These are phyloP conservation scores for Pythium insidiosum DNA, from an alignment of 352 stramenopile species.

Conservation along the genomic window DNA sequence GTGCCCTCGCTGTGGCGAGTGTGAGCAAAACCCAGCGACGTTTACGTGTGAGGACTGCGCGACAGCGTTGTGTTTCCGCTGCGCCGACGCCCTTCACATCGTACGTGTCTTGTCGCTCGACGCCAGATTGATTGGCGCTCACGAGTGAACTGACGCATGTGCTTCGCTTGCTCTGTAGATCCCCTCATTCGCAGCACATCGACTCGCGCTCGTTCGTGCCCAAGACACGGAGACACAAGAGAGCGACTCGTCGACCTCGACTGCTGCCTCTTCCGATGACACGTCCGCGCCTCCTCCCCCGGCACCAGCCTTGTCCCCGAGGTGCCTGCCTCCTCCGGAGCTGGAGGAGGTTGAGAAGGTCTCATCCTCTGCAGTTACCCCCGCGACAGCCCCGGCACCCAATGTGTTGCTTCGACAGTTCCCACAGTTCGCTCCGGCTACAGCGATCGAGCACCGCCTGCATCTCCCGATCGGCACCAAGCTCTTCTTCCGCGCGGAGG, in stretches of 20 bases:
- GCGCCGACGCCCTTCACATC: slow-evolving; percentile 70
- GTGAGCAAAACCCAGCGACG: slow-evolving; percentile 10
- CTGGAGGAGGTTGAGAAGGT: no score
- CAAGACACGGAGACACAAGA: no score
- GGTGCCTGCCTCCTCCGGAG: no score
- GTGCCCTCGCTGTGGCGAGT: slow-evolving; percentile 42
- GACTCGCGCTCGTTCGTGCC: slow-evolving; percentile 12
- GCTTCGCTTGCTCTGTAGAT: no score
- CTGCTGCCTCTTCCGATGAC: neutral
- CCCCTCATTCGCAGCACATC: slow-evolving; percentile 26
- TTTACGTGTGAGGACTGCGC: slow-evolving; percentile 42
- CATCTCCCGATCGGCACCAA: slow-evolving; percentile 25
- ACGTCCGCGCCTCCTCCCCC: slow-evolving; percentile 3
- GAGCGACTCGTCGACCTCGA: neutral
- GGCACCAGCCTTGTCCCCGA: no score
- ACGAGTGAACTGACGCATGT: no score
- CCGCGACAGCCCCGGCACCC: no score
- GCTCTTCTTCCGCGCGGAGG: slow-evolving; percentile 44
- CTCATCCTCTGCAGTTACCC: no score
- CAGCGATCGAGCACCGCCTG: slow-evolving; percentile 20
- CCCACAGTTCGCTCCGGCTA: no score
- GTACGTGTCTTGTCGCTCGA: slow-evolving; percentile 35
- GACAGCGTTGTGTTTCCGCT: slow-evolving; percentile 44
- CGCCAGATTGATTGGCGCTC: no score
- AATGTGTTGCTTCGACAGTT: no score